phyloP scores from a whole-genome alignment of 305 asterid genomes.

The Stenogyne calaminthoides region DNA sequence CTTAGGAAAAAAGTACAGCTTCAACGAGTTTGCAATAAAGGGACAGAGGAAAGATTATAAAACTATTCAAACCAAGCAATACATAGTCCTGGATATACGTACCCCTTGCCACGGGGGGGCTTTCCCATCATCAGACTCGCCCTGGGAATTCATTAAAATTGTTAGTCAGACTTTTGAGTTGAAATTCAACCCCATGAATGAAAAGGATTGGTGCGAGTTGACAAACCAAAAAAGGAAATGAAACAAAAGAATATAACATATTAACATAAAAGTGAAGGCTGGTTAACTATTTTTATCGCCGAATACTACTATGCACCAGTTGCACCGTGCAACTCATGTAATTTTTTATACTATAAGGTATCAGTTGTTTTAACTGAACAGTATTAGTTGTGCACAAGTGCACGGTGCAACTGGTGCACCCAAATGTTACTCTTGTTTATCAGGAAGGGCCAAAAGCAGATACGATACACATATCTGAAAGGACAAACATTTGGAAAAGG shows the following conservation, averaged over 20 bases:
- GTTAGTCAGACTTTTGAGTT: constrained; percentile 16
- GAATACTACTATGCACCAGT: too few relatives aligned
- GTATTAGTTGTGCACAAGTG: too few relatives aligned
- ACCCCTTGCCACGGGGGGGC: constrained; percentile 99
- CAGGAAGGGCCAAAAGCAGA: constrained; percentile 11
- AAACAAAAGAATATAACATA: background rate
- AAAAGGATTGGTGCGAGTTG: background rate
- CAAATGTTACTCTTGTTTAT: background rate
- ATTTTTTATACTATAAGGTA: too few relatives aligned
- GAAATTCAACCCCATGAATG: constrained; percentile 10
- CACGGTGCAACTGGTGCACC: too few relatives aligned
- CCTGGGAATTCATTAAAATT: constrained; percentile 49
- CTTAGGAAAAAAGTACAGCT: background rate
- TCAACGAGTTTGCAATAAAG: background rate
- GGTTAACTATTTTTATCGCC: background rate
- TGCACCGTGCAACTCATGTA: too few relatives aligned
- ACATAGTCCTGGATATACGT: constrained; percentile 38
- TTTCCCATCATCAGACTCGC: constrained; percentile 70
- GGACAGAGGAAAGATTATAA: background rate
- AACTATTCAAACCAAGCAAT: constrained; percentile 7
- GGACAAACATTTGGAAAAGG: background rate
- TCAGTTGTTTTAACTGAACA: too few relatives aligned
- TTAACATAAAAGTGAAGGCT: background rate
- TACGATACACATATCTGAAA: background rate
- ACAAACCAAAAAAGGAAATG: background rate